Evolutionary conservation across 2,329 filamentous ascomycete genomes (phyloP), one percentile per base, ranked within the genome.

Genomic region (Epichloe baconii): DNA sequence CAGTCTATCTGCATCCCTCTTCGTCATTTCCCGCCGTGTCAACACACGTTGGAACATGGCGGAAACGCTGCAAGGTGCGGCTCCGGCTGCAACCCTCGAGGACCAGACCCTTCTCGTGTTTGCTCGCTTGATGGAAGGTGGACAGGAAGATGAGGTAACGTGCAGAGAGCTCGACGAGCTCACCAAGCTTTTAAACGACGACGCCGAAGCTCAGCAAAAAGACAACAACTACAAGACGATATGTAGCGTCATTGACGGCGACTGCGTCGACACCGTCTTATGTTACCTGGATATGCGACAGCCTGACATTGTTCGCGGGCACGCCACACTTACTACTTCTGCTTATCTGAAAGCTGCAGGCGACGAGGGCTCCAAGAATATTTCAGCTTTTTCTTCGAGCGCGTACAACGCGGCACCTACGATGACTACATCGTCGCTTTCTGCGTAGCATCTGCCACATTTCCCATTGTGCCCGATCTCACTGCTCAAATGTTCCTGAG

Each of bases 351-450:
- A 91, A 64, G 81, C 83, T 31, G 82, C 86, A 3, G 80, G 81
- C 49, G 79, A 90, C 12, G 76, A 79, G 6, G 88, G 88, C 3
- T 76, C 82, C 56, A 75, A 80, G 57, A 78, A 83, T 57, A 79
- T 96, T 47, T 78, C 79, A 5, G 77, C 78, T 5, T 91, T 64
- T 86, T 96, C 64, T 82, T 82, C 50, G 73, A 78, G 15, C 81
- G 84, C 49, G 75, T 95, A 15, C 71, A 78, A 57, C 82, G 84
- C 56, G 83, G 83, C 49, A 91, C 85, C 23, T 87, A 89, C 56
- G 90, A 96, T 61, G 88, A 95, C 66, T 80, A 94, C 57, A 88
- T 95, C 50, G 76, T 93, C 47, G 90, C 90, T 5, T 97, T 96
- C 65, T 97, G 90, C 49, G 89, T 90, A n/a, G 88, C 89, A 5